Evolutionary conservation across 23 red algal genomes (phyloP), one percentile per base, ranked within the genome.

Genomic region (Cyanidioschyzon merolae): DNA sequence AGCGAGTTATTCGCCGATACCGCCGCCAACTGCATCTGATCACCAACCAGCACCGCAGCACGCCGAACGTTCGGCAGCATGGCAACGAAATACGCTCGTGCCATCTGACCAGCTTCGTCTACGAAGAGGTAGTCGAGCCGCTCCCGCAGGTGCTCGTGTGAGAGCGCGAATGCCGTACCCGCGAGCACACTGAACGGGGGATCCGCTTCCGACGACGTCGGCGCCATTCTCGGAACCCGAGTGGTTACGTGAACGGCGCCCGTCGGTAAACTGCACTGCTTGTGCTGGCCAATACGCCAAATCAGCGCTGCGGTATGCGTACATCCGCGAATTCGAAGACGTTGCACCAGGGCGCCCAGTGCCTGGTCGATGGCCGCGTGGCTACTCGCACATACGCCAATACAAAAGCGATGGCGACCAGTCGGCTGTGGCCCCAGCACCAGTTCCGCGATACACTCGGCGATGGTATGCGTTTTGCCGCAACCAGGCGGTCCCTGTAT

Each of bases 51-150:
- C 7, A 95, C 77, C 38, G 85, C 90, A 15, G 45, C 45, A 15
- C 45, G 45, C 45, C 45, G 45, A 15, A 54, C 45, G 40, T 79
- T 86, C 58, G 77, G 80, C 34, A 86, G 85, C 76, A 95, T 85
- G 0, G 90, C 77, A 2, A 95, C 30, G 67, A 89, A 89, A 75
- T 95, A 79, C 37, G 90, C 76, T n/a, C 83, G 74, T n/a, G 90
- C 51, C 1, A 95, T 74, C 76, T 95, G 90, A 26, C 90, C 87
- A 12, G 90, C 85, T 74, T 95, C 90, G 80, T 95, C 90, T 39
- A 95, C 75, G 74, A 95, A 95, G n/a, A 95, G 76, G 59, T 86
- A 83, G 45, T 95, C 90, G 58, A 95, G 88, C 76, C 50, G 59
- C 17, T 39, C 85, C 1, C 78, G 80, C 29, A 39, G 68, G 18